Evolutionary conservation across 805 yeast genomes (phyloP).

Genomic region (Yamadazyma takamatsuzukensis): DNA sequence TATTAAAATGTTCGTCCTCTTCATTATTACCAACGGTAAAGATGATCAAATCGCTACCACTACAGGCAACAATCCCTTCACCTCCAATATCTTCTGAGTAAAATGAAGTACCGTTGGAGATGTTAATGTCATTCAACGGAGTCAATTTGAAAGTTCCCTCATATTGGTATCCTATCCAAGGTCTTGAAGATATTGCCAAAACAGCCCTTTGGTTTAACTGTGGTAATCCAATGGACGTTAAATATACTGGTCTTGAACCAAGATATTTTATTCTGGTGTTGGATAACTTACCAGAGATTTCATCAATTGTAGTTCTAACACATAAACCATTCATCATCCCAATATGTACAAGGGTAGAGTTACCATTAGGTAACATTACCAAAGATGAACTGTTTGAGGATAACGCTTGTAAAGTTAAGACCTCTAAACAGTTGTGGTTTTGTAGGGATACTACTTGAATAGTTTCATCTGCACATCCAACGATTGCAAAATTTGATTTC

Average conservation of each 20-base stretch:
- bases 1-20: slow-evolving; percentile 34
- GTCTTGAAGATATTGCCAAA: slow-evolving; percentile 49
- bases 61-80: slow-evolving; percentile 64
- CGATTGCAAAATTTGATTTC: slow-evolving; percentile 55
- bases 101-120: slow-evolving; percentile 50
- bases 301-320: slow-evolving; percentile 56
- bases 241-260: slow-evolving; percentile 62
- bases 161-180: slow-evolving; percentile 55
- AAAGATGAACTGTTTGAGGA: slow-evolving; percentile 41
- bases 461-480: slow-evolving; percentile 70
- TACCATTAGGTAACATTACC: slow-evolving; percentile 18
- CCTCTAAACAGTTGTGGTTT: slow-evolving; percentile 55
- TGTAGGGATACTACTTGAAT: slow-evolving; percentile 65
- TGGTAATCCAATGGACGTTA: slow-evolving; percentile 35
- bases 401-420: slow-evolving; percentile 62
- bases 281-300: slow-evolving; percentile 51
- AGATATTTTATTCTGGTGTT: slow-evolving; percentile 68
- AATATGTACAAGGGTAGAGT: slow-evolving; percentile 58
- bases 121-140: slow-evolving; percentile 43
- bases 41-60: slow-evolving; percentile 49
- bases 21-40: slow-evolving; percentile 50
- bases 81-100: slow-evolving; percentile 57
- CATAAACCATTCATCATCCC: slow-evolving; percentile 86
- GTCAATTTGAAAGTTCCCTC: slow-evolving; percentile 21
- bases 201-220: slow-evolving; percentile 27